Conservation (phyloP, 2,329 filamentous ascomycete species). For the Cytospora chrysosperma region DNA sequence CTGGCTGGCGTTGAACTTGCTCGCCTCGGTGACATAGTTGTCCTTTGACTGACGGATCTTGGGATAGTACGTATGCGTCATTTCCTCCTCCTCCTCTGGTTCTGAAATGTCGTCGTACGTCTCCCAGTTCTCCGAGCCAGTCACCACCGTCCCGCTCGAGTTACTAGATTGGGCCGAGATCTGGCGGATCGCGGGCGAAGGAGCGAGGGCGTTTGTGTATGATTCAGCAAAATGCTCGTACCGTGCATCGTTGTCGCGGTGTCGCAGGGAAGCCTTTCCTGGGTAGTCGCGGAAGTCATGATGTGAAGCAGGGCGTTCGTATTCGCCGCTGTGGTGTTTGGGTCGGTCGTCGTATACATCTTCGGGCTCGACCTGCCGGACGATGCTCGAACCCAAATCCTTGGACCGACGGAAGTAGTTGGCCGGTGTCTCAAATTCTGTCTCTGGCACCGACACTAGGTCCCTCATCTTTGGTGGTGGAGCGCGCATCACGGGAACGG, state of each 20-base stretch:
- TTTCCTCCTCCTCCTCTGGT: constrained; percentile 69
- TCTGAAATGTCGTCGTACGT: constrained; percentile 87
- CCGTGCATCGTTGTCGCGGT: constrained; percentile 24
- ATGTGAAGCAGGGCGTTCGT: constrained; percentile 36
- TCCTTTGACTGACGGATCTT: constrained; percentile 66
- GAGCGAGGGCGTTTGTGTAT: constrained; percentile 43
- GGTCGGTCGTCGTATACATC: constrained; percentile 77
- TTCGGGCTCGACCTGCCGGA: constrained; percentile 67
- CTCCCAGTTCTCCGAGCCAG: constrained; percentile 95
- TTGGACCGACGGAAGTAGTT: constrained; percentile 47
- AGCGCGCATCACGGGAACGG: constrained; percentile 57
- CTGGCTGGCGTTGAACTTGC: constrained; percentile 59
- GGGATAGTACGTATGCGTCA: constrained; percentile 73
- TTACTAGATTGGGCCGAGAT: constrained; percentile 65
- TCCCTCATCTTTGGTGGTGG: constrained; percentile 94
- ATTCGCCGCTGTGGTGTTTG: constrained; percentile 32
- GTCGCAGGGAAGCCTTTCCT: constrained; percentile 19
- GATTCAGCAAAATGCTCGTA: constrained; percentile 34
- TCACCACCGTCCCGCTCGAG: constrained; percentile 57
- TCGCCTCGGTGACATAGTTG: constrained; percentile 27
- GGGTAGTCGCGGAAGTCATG: constrained; percentile 43
- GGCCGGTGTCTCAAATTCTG: constrained; percentile 51
- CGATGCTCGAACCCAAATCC: constrained; percentile 54
- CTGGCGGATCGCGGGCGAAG: constrained; percentile 56
- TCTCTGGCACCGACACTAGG: constrained; percentile 53